Percentiles rank a stretch among this genome's conserved stretches.
Evolutionary conservation across 2,329 filamentous ascomycete species (phyloP).

Genomic region (Fusarium palustre): DNA sequence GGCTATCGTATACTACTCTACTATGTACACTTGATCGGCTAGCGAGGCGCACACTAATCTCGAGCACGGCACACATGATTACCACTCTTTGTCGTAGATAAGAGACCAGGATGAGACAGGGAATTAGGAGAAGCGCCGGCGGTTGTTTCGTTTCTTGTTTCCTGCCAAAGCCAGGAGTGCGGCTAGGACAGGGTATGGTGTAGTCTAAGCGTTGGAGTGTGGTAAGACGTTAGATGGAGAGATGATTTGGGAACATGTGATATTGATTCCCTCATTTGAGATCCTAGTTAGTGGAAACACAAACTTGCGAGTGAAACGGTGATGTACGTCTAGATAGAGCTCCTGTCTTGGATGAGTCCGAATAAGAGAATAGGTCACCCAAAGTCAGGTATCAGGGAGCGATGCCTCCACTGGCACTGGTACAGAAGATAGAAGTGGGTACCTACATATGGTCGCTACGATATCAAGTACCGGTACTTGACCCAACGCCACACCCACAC

Average conservation of each 20-base stretch:
- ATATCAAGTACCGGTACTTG: conserved; percentile 43
- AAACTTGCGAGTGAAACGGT: not conserved
- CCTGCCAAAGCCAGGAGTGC: conserved; percentile 39
- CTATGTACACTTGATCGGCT: conserved; percentile 5
- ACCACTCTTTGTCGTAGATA: not conserved
- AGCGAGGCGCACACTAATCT: conserved; percentile 6
- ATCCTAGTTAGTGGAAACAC: conserved; percentile 1
- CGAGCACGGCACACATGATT: conserved; percentile 14
- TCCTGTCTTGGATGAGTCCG: conserved; percentile 19
- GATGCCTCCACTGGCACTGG: not conserved
- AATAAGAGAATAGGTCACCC: conserved; percentile 1
- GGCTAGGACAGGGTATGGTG: conserved; percentile 35
- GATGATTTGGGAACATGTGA: conserved; percentile 19
- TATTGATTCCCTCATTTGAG: conserved; percentile 14
- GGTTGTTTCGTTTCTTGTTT: conserved; percentile 49
- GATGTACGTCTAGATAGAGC: conserved; percentile 12
- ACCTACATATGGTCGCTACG: conserved; percentile 30
- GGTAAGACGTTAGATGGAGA: conserved; percentile 24
- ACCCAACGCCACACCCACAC: conserved; percentile 33
- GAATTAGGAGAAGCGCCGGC: conserved; percentile 42
- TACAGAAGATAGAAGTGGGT: conserved; percentile 16
- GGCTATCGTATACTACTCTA: conserved; percentile 10
- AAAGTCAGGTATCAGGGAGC: not conserved
- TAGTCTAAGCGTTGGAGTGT: conserved; percentile 13
- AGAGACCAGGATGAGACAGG: conserved; percentile 36